Conservation (phyloP, 495 filamentous ascomycete genomes). For the Physcia stellaris region DNA sequence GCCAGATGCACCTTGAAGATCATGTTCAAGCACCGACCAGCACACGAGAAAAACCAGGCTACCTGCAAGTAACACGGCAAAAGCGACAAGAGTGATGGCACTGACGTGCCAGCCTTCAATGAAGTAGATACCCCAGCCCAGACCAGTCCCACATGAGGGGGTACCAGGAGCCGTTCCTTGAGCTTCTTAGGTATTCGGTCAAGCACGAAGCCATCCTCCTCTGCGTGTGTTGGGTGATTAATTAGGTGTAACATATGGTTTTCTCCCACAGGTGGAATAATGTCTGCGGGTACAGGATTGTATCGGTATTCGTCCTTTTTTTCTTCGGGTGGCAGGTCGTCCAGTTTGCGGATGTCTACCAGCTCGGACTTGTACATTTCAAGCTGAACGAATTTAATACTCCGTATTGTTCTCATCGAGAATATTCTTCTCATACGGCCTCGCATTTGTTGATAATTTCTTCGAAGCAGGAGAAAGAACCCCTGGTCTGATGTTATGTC, state of each 20-base stretch:
- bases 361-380: slow-evolving; percentile 25
- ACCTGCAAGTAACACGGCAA: slow-evolving; percentile 1
- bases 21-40: slow-evolving; percentile 5
- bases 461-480: slow-evolving; percentile 13
- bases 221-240: slow-evolving; percentile 22
- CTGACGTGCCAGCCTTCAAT: slow-evolving; percentile 6
- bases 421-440: slow-evolving; percentile 14
- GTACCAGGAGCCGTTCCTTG: slow-evolving; percentile 1
- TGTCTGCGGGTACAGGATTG: slow-evolving; percentile 20
- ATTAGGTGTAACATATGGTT: slow-evolving; percentile 25
- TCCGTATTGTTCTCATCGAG: slow-evolving; percentile 17
- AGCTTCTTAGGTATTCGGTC: slow-evolving; percentile 7
- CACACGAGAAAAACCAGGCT: slow-evolving; percentile 1
- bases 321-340: slow-evolving; percentile 19
- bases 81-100: neutral
- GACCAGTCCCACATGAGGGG: slow-evolving; percentile 3
- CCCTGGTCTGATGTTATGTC: neutral
- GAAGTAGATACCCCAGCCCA: slow-evolving; percentile 12
- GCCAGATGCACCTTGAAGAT: slow-evolving; percentile 11
- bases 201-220: slow-evolving; percentile 1
- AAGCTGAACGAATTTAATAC: slow-evolving; percentile 26
- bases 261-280: slow-evolving; percentile 24
- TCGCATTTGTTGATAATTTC: slow-evolving; percentile 20
- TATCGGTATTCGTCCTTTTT: slow-evolving; percentile 16
- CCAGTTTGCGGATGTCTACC: slow-evolving; percentile 20